Conservation (phyloP, 768 basidiomycete genomes). For the Erythrobasidium yunnanense region DNA sequence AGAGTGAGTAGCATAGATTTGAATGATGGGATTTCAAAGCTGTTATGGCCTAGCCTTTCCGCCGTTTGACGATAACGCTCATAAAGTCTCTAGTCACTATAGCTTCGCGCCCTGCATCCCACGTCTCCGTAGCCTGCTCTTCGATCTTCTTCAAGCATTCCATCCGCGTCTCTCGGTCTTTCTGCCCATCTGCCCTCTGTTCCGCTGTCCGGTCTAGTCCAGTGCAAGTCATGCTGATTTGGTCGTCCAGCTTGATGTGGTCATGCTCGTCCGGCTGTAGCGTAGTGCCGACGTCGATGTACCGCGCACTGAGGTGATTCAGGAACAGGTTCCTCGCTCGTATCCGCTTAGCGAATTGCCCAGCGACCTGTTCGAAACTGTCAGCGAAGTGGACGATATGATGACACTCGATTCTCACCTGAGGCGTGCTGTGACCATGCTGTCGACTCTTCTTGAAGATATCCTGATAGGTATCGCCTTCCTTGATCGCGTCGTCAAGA, state of each 20-base stretch:
- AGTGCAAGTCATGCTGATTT: background rate
- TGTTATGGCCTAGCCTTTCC: constrained; percentile 15
- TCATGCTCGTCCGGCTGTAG: background rate
- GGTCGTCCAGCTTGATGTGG: background rate
- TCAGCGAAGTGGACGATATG: background rate
- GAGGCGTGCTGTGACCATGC: constrained; percentile 67
- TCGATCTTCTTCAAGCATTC: constrained; percentile 1
- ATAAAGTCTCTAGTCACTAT: constrained; percentile 25
- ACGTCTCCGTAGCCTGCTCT: constrained; percentile 13
- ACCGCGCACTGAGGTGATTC: constrained; percentile 70
- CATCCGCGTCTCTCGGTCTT: background rate
- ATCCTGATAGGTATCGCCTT: constrained; percentile 41
- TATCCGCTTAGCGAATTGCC: constrained; percentile 56
- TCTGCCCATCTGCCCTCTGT: background rate
- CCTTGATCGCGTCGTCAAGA: constrained; percentile 41
- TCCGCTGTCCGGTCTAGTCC: background rate
- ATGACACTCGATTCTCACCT: constrained; percentile 43
- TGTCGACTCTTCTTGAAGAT: constrained; percentile 55
- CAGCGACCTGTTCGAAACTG: constrained; percentile 45
- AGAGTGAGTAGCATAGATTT: too few relatives aligned
- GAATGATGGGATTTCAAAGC: background rate
- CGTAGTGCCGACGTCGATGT: constrained; percentile 28
- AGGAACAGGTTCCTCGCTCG: constrained; percentile 56
- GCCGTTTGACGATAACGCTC: constrained; percentile 2
- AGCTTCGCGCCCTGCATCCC: background rate